Evolutionary conservation across 75 land plant genomes (phyloP).

Genomic region (Larix kaempferi): DNA sequence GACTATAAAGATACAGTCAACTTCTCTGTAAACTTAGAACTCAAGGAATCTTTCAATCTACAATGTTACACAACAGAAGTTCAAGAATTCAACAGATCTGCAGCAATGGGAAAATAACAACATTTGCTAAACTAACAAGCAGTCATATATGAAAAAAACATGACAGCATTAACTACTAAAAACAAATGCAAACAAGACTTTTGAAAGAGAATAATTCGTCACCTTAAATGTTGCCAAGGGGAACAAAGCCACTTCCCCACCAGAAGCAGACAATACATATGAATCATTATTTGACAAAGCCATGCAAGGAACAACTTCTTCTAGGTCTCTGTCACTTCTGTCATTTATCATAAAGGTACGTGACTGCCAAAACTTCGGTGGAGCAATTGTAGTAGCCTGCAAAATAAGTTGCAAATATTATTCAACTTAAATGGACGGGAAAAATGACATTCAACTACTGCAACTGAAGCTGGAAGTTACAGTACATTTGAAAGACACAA

Average conservation of each 20-base stretch:
- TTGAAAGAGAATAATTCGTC: not conserved
- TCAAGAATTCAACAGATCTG: not conserved
- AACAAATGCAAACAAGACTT: not conserved
- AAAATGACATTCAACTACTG: not conserved
- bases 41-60: not conserved
- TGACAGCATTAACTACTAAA: not conserved
- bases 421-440: not conserved
- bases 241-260: conserved; percentile 78
- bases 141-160: not conserved
- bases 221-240: conserved; percentile 92
- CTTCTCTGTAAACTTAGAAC: too few species aligned
- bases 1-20: too few species aligned
- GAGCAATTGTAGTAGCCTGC: conserved; percentile 58
- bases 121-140: too few species aligned
- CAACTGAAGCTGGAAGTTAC: not conserved
- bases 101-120: not conserved
- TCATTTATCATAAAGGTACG: conserved; percentile 58
- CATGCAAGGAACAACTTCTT: conserved; percentile 64
- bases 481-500: not conserved
- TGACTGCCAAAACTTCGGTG: conserved; percentile 63
- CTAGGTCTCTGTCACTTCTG: conserved; percentile 34
- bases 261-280: conserved; percentile 83
- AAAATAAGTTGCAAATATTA: not conserved
- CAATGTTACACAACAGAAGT: not conserved
- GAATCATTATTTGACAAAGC: conserved; percentile 92